Conservation (phyloP, 148 eudicot species). For the Chenopodium quinoa region DNA sequence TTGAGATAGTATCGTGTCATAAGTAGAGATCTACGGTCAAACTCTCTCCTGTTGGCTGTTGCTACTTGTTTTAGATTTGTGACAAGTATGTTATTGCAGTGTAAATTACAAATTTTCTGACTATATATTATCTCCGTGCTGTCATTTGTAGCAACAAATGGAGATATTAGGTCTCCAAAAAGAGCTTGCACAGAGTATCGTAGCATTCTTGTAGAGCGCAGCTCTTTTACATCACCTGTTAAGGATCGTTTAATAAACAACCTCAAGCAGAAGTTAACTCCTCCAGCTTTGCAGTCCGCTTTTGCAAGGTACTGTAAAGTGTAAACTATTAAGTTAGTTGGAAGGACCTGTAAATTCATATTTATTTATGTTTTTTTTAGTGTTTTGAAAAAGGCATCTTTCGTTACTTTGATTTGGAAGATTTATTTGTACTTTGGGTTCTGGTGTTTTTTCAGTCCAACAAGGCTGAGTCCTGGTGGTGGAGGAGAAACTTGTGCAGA, state of each 20-base stretch:
- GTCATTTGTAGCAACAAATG: conserved; percentile 61
- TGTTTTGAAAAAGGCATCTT: background rate
- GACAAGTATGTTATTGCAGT: background rate
- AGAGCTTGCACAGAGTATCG: conserved; percentile 77
- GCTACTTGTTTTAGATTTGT: background rate
- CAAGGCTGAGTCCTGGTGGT: conserved; percentile 81
- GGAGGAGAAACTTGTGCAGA: conserved; percentile 99
- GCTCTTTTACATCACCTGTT: conserved; percentile 83
- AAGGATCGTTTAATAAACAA: conserved; percentile 79
- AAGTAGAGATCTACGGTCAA: background rate
- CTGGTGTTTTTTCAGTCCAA: conserved; percentile 52
- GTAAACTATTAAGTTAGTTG: background rate
- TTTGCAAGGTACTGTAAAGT: conserved; percentile 72
- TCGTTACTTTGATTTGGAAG: conserved; percentile 4
- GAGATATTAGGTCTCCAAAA: conserved; percentile 86
- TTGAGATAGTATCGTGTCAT: background rate
- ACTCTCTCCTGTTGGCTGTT: background rate
- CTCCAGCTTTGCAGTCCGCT: conserved; percentile 94
- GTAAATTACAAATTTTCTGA: background rate
- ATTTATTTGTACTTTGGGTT: background rate
- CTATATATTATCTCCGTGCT: background rate
- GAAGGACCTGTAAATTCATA: background rate
- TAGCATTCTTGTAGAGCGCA: conserved; percentile 86
- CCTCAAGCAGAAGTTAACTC: conserved; percentile 65
- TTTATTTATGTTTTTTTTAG: background rate